phyloP scores from a whole-genome alignment of 1,284 basidiomycete species.

The Phenoliferia sp. region DNA sequence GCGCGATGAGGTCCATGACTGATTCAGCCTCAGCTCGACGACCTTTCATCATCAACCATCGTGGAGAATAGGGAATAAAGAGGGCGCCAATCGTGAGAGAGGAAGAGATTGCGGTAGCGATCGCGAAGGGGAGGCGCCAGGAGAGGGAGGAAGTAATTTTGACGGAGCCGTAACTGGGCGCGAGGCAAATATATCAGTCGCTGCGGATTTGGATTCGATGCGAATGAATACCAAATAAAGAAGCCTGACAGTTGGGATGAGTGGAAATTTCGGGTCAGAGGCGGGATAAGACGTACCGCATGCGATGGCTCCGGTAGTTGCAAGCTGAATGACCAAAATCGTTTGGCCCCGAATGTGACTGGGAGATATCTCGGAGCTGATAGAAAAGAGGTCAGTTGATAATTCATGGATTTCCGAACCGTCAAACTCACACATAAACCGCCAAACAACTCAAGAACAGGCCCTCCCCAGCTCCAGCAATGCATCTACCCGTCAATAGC shows the following conservation, averaged over 20 bases:
- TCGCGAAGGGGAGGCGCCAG: conserved; percentile 51
- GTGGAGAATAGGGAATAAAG: conserved; percentile 54
- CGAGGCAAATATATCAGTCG: neutral
- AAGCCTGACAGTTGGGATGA: conserved; percentile 39
- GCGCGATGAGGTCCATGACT: conserved; percentile 41
- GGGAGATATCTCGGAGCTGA: conserved; percentile 20
- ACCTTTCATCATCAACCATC: conserved; percentile 51
- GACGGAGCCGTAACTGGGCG: conserved; percentile 39
- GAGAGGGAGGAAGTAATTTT: conserved; percentile 45
- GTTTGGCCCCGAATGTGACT: conserved; percentile 12
- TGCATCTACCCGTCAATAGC: conserved; percentile 50
- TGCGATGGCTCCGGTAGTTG: conserved; percentile 22
- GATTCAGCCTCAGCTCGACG: conserved; percentile 46
- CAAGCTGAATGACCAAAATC: conserved; percentile 8
- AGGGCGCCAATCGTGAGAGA: conserved; percentile 49
- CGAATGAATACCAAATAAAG: conserved; percentile 52
- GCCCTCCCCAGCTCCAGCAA: conserved; percentile 44
- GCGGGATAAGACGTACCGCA: conserved; percentile 27
- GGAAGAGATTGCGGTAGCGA: conserved; percentile 47
- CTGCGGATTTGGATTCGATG: neutral
- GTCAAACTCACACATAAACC: neutral
- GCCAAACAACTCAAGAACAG: conserved; percentile 46
- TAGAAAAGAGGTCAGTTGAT: neutral
- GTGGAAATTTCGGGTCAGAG: neutral
- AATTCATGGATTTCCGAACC: neutral